A percentile compares a stretch with the other conserved stretches of the same genome.
phyloP scores from a whole-genome alignment of 345 rosid species.

The Linum lewisii region DNA sequence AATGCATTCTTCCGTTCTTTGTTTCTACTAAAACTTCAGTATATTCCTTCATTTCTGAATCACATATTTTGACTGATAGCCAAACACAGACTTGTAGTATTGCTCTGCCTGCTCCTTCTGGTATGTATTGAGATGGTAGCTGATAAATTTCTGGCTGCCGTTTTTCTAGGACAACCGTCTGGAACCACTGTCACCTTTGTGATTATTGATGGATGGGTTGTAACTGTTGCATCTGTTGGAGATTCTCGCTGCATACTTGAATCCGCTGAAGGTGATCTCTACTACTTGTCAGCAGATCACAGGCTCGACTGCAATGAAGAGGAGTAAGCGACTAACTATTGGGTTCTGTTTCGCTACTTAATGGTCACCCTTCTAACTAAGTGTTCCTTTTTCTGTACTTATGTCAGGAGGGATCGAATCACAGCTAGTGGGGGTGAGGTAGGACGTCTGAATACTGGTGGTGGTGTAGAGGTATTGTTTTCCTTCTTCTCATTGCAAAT shows the following conservation, averaged over 20 bases:
- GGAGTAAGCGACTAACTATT: constrained; percentile 50
- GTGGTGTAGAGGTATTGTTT: constrained; percentile 83
- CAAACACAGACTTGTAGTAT: too few relatives aligned
- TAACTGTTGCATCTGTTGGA: constrained; percentile 98
- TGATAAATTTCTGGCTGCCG: not conserved
- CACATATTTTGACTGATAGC: not conserved
- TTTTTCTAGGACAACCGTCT: constrained; percentile 63
- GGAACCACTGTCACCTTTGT: constrained; percentile 95
- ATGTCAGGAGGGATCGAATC: constrained; percentile 70
- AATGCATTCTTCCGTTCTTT: not conserved
- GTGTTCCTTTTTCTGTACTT: constrained; percentile 12
- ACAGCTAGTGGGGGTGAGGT: constrained; percentile 99
- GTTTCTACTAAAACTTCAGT: not conserved
- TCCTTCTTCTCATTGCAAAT: constrained; percentile 7
- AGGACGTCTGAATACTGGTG: constrained; percentile 93
- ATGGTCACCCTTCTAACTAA: constrained; percentile 12
- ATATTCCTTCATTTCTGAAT: too few relatives aligned
- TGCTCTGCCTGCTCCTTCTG: not conserved
- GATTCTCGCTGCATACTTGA: constrained; percentile 97
- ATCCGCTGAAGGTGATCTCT: constrained; percentile 86
- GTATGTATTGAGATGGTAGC: not conserved
- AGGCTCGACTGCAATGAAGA: constrained; percentile 89
- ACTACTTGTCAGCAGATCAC: constrained; percentile 90
- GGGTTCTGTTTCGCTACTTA: not conserved
- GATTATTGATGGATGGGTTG: constrained; percentile 81